phyloP scores from a whole-genome alignment of 1,284 basidiomycete species.

The Paramarasmius palmivorus region DNA sequence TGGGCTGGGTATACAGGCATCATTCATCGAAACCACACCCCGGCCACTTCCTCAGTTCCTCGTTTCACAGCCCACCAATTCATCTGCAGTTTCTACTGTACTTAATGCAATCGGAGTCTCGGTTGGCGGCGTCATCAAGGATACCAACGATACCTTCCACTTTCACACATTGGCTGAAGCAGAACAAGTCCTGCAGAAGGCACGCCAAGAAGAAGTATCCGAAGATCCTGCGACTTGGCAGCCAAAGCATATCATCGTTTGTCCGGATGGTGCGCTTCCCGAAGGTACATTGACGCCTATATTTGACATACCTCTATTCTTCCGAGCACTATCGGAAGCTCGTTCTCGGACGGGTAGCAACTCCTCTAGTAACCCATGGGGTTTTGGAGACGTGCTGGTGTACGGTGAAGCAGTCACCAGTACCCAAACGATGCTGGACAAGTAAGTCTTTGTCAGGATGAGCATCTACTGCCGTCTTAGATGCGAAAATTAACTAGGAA shows the following conservation, averaged over 20 bases:
- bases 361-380: constrained; percentile 39
- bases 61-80: constrained; percentile 37
- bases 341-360: constrained; percentile 22
- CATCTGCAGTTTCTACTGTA: constrained; percentile 36
- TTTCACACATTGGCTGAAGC: constrained; percentile 47
- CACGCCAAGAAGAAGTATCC: constrained; percentile 30
- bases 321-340: constrained; percentile 35
- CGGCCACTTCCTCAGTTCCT: constrained; percentile 58
- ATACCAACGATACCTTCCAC: constrained; percentile 69
- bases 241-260: constrained; percentile 54
- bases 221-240: constrained; percentile 33
- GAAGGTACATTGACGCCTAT: constrained; percentile 47
- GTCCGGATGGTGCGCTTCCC: constrained; percentile 42
- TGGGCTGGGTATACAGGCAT: constrained; percentile 49
- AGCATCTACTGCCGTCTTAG: not conserved
- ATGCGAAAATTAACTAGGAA: constrained; percentile 56
- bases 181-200: constrained; percentile 32
- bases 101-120: constrained; percentile 36
- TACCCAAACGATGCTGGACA: constrained; percentile 94
- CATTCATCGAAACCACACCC: constrained; percentile 22
- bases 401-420: constrained; percentile 92
- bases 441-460: constrained; percentile 50
- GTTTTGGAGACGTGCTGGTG: constrained; percentile 75
- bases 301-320: constrained; percentile 58
- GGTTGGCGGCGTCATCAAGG: constrained; percentile 40